Conservation (phyloP, 2,329 filamentous ascomycete species). For the Beauveria rudraprayagi region DNA sequence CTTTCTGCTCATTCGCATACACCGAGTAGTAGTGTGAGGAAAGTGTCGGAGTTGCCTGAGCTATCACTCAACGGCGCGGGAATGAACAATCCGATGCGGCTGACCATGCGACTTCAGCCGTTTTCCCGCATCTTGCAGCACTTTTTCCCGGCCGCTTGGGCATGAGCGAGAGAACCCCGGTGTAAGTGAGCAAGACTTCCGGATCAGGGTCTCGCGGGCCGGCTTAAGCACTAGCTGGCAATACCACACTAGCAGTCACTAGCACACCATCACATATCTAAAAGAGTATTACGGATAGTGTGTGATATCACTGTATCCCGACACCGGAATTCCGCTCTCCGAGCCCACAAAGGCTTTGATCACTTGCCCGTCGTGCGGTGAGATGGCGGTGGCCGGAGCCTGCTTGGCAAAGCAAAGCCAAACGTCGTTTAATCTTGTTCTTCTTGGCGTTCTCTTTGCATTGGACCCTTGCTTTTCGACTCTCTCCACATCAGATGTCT, state of each 20-base stretch:
- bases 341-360: not conserved
- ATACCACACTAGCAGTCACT: not conserved
- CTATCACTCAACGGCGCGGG: not conserved
- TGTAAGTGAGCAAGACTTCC: constrained; percentile 6
- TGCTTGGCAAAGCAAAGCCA: not conserved
- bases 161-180: not conserved
- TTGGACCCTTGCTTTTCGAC: not conserved
- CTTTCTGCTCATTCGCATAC: not conserved
- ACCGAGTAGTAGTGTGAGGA: not conserved
- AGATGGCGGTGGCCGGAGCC: not conserved
- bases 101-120: not conserved
- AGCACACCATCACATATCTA: not conserved
- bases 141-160: not conserved
- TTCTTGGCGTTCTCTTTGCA: not conserved
- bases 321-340: not conserved
- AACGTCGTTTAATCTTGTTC: not conserved
- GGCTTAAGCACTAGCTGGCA: not conserved
- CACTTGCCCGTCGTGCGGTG: not conserved
- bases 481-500: not conserved
- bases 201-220: not conserved
- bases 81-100: not conserved
- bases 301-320: not conserved
- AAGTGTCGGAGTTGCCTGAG: not conserved
- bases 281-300: not conserved
- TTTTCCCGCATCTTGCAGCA: not conserved